Conservation (phyloP, 257 asterid species). For the Penstemon newberryi region DNA sequence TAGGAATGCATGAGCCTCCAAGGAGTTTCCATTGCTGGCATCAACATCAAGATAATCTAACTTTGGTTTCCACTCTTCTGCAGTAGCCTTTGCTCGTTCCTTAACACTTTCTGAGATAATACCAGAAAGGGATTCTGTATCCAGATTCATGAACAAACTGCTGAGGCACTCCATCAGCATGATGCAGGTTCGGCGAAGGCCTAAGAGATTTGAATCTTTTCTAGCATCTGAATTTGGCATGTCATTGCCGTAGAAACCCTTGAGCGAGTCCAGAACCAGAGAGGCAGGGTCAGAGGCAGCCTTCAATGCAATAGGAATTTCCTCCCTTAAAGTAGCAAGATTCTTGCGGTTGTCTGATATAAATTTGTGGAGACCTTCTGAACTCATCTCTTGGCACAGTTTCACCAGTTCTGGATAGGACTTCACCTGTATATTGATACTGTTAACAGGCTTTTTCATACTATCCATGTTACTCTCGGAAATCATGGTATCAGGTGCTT, state of each 20-base stretch:
- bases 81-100: slow-evolving; percentile 81
- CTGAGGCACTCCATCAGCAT: slow-evolving; percentile 97
- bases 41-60: slow-evolving; percentile 85
- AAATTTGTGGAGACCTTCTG: slow-evolving; percentile 88
- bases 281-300: slow-evolving; percentile 82
- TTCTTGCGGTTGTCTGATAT: slow-evolving; percentile 94
- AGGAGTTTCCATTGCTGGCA: slow-evolving; percentile 92
- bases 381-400: slow-evolving; percentile 80
- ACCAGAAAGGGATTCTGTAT: slow-evolving; percentile 37
- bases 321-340: slow-evolving; percentile 79
- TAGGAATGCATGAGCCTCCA: slow-evolving; percentile 97
- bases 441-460: slow-evolving; percentile 37
- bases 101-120: slow-evolving; percentile 57
- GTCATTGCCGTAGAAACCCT: slow-evolving; percentile 72
- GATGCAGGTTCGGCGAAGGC: slow-evolving; percentile 90
- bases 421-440: slow-evolving; percentile 51
- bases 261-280: slow-evolving; percentile 80
- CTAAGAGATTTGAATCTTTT: slow-evolving; percentile 80
- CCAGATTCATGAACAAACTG: slow-evolving; percentile 49
- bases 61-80: slow-evolving; percentile 95
- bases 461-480: slow-evolving; percentile 34
- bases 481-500: slow-evolving; percentile 36
- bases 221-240: slow-evolving; percentile 59
- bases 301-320: slow-evolving; percentile 76
- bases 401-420: slow-evolving; percentile 77